Conservation (phyloP, 1,284 basidiomycete genomes). For the Trametes hirsuta region DNA sequence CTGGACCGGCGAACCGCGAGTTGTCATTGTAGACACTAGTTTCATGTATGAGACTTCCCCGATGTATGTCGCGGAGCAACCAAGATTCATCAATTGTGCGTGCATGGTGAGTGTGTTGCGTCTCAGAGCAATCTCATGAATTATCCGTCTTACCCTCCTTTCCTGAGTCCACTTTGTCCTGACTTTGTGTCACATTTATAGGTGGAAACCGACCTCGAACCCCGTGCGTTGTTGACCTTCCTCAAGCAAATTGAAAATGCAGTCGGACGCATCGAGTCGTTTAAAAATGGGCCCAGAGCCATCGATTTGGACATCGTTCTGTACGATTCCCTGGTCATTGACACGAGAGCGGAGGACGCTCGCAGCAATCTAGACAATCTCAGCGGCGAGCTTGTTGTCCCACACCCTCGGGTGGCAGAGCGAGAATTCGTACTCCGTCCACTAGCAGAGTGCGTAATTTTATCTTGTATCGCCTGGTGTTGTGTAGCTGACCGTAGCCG, state of each 20-base stretch:
- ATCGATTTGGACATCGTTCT: conserved; percentile 92
- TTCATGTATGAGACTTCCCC: conserved; percentile 94
- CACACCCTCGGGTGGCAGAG: conserved; percentile 83
- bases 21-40: conserved; percentile 76
- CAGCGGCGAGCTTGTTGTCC: conserved; percentile 74
- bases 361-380: conserved; percentile 51
- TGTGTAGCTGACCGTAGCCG: neutral
- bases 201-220: conserved; percentile 76
- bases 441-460: conserved; percentile 72
- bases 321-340: conserved; percentile 70
- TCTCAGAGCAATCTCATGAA: no score
- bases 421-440: conserved; percentile 93
- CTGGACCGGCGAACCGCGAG: conserved; percentile 24
- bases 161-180: neutral
- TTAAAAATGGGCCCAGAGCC: conserved; percentile 87
- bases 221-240: conserved; percentile 63
- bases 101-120: conserved; percentile 66
- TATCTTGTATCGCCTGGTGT: neutral
- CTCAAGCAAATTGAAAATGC: conserved; percentile 78
- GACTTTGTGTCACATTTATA: conserved; percentile 32
- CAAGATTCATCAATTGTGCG: conserved; percentile 88
- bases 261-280: conserved; percentile 84
- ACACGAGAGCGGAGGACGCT: conserved; percentile 53
- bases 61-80: conserved; percentile 95
- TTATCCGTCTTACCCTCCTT: neutral